Base-by-base conservation (phyloP, 768 basidiomycete species). In the Galerina sulciceps region DNA sequence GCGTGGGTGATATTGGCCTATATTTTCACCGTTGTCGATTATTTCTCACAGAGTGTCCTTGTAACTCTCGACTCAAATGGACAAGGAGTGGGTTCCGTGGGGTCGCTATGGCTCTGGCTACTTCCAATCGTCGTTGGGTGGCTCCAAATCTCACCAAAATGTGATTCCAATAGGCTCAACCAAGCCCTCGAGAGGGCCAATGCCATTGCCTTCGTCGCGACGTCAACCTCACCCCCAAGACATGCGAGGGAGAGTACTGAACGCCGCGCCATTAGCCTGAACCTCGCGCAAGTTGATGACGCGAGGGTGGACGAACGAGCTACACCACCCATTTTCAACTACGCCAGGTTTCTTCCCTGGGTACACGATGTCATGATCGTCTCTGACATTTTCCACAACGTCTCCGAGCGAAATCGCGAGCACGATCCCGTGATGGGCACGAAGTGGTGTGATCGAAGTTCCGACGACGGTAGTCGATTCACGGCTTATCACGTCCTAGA, bases 1-100 rank as follows among this genome's bases (percentile, higher is more conserved):
- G 60, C 64, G 0, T 83, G 79, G 79, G 80, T 81, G 2, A 57
- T 79, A 37, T 65, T 81, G 6, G 79, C 81, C 0, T 81, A 80
- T 54, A 49, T 71, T 2, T 70, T 79, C 58, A 79, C 78, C 3
- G 64, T 79, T 26, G 52, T 75, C n/a, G 71, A 75, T 46, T 71
- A 74, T 14, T 75, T 76, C 54, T 62, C 67, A 15, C 60, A 52
- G 17, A 58, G 63, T 31, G 46, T 72, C 2, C 35, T 23, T 1
- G 38, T 44, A 1, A 37, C 65, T 14, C 57, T 75, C 2, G 64
- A 72, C 26, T 65, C 70, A 1, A 75, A 69, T 34, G 78, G 79
- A 0, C 71, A 78, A 51, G 75, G 71, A 18, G 73, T 76, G 6
- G 78, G 75, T 3, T 55, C 54, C 2, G 38, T 55, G 2, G 54